These are phyloP conservation scores for Malus hybrid DNA, from an alignment of 331 rosid genomes.

Conservation along the genomic window DNA sequence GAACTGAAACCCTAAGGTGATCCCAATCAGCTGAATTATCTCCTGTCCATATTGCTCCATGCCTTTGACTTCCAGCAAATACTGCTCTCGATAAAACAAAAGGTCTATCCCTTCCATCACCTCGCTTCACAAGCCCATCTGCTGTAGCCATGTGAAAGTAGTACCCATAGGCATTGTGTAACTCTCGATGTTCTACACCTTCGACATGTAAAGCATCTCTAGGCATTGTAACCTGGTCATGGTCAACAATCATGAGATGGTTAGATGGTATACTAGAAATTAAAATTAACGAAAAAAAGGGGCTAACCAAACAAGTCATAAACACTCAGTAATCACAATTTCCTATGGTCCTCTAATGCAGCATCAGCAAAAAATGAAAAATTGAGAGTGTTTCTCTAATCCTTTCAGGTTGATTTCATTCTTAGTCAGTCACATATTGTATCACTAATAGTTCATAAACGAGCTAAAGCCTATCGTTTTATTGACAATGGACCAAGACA, in stretches of 20 bases:
- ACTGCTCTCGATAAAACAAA: conserved; percentile 88
- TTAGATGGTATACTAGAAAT: background rate
- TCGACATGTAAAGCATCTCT: conserved; percentile 79
- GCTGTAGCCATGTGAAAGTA: conserved; percentile 97
- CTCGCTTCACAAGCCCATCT: conserved; percentile 78
- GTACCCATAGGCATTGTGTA: conserved; percentile 64
- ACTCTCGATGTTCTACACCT: conserved; percentile 36
- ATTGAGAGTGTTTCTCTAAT: background rate
- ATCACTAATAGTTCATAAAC: background rate
- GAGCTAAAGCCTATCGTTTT: background rate
- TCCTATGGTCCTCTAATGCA: background rate
- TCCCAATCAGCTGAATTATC: conserved; percentile 98
- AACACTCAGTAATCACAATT: no score
- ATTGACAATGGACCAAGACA: background rate
- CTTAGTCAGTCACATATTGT: background rate
- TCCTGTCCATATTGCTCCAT: conserved; percentile 96
- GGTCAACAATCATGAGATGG: background rate
- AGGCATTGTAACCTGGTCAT: conserved; percentile 84
- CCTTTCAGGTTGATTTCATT: background rate
- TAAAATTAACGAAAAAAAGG: background rate
- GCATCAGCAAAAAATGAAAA: background rate
- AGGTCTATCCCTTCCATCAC: conserved; percentile 83
- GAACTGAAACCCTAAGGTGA: conserved; percentile 83
- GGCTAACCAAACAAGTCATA: no score
- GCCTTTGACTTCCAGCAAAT: conserved; percentile 89